These are phyloP conservation scores for Pythium sp. DNA, from an alignment of 352 stramenopile species.

Conservation along the genomic window DNA sequence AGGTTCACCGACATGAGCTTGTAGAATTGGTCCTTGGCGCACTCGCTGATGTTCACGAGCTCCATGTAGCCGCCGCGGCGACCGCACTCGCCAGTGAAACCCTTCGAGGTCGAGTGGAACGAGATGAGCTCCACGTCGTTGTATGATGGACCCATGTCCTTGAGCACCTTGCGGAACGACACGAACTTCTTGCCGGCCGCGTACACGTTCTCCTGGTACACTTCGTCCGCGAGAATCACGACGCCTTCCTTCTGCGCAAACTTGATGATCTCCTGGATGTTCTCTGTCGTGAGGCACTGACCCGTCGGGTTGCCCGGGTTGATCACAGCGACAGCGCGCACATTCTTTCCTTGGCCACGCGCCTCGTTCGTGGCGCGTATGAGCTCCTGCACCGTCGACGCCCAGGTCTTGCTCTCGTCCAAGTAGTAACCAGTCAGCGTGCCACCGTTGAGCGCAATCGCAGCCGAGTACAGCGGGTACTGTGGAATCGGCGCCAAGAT, in stretches of 20 bases:
- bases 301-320: constrained; percentile 99
- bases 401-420: constrained; percentile 95
- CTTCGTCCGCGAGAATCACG: constrained; percentile 97
- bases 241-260: constrained; percentile 95
- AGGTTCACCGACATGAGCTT: constrained; percentile 98
- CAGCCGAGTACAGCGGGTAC: constrained; percentile 99
- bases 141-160: constrained; percentile 81
- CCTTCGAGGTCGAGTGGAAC: constrained; percentile 99
- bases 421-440: constrained; percentile 97
- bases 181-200: constrained; percentile 90
- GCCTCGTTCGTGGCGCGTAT: constrained; percentile 88
- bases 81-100: constrained; percentile 98
- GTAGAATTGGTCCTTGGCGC: constrained; percentile 96
- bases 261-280: constrained; percentile 94
- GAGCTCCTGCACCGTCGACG: constrained; percentile 87
- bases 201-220: constrained; percentile 99
- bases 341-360: constrained; percentile 85
- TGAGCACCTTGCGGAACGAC: constrained; percentile 94
- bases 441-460: constrained; percentile 94
- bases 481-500: constrained; percentile 98
- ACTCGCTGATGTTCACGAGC: constrained; percentile 91
- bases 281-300: constrained; percentile 83
- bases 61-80: constrained; percentile 96
- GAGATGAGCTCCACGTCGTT: constrained; percentile 96
- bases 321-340: constrained; percentile 97